Base-by-base conservation (phyloP, 306 rosid species). In the Phaseolus lunatus region DNA sequence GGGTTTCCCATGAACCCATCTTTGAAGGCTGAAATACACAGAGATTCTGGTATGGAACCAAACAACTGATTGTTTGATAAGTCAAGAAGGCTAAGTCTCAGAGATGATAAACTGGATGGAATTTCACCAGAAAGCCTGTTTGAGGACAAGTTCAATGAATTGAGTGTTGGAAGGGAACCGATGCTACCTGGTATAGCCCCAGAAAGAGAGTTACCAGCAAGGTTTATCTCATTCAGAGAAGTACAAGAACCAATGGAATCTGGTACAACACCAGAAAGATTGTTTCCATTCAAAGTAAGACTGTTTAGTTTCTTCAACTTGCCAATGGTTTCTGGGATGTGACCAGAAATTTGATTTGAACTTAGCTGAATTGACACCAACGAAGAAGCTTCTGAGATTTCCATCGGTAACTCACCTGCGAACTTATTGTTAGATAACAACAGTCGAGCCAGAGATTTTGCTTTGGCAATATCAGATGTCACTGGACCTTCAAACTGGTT, bases 401-500 rank as follows among this genome's bases (percentile, higher is more conserved):
- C 67, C 31, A 59, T 15, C 0, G 98, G 97, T 8, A 94, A 77
- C 83, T 88, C 88, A 59, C 92, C 94, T 9, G 97, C 88, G 82
- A 94, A 94, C 22, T 50, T 35, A 67, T 94, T 94, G 59, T 82
- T 10, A 43, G 82, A 75, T 56, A 94, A 70, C 18, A 85, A 53
- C 19, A 94, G 68, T 10, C 87, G 93, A 1, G 89, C 90, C 37
- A 91, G 81, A 79, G 87, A 84, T 49, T 90, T 87, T 75, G 96
- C 97, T 74, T 87, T 82, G 23, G 84, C 89, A 22, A 94, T 85
- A 67, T 85, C 88, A 47, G 96, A 70, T 45, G 91, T 7, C 24
- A 94, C 71, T 11, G 90, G 80, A 64, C 98, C 98, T 86, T 90
- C 94, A 75, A 94, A 87, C 18, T 73, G 68, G 83, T 94, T 94